phyloP scores from a whole-genome alignment of 1,284 basidiomycete species.

The Ustilago bromivora region DNA sequence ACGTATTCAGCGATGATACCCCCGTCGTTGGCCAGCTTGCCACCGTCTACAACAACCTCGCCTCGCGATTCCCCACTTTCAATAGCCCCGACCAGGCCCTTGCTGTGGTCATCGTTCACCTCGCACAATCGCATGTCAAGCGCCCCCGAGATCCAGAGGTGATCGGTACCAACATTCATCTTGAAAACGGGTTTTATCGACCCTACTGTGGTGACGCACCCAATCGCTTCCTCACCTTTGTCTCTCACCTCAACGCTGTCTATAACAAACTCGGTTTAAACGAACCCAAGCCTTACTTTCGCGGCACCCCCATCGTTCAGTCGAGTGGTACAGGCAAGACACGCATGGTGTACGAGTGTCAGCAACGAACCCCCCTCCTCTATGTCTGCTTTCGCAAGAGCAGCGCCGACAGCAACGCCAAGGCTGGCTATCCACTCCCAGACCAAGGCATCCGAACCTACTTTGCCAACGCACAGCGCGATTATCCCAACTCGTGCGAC shows the following conservation, averaged over 20 bases:
- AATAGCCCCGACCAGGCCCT: too few relatives aligned
- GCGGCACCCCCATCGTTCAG: background rate
- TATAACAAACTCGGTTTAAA: too few relatives aligned
- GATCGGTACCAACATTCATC: conserved; percentile 64
- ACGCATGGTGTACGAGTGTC: background rate
- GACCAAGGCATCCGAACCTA: background rate
- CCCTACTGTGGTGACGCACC: background rate
- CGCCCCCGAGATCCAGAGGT: too few relatives aligned
- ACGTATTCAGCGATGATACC: too few relatives aligned
- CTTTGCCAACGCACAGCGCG: background rate
- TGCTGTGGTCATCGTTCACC: too few relatives aligned
- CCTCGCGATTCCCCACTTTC: too few relatives aligned
- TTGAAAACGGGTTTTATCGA: background rate
- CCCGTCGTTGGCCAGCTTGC: too few relatives aligned
- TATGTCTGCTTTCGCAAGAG: background rate
- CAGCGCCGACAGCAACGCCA: background rate
- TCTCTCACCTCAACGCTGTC: background rate
- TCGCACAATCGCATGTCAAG: too few relatives aligned
- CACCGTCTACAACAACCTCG: too few relatives aligned
- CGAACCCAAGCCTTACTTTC: background rate
- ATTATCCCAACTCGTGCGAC: background rate
- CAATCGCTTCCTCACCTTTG: background rate
- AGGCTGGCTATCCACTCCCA: background rate
- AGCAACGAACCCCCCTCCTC: background rate
- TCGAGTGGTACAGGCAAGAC: background rate